Conservation (phyloP, 2,329 filamentous ascomycete genomes). For the Neonectria magnoliae region DNA sequence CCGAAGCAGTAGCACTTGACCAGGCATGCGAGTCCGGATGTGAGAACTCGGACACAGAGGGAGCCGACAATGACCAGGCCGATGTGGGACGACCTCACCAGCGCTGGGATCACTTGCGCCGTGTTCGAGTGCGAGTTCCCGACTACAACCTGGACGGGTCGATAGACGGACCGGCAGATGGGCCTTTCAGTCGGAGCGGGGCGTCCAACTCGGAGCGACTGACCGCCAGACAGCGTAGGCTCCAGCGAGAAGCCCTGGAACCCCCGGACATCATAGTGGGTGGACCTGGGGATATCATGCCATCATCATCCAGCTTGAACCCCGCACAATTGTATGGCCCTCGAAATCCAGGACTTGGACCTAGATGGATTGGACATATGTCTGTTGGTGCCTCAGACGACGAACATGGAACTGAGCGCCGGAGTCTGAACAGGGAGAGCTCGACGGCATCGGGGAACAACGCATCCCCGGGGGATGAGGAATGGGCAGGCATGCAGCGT, state of each 20-base stretch:
- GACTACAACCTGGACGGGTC: constrained; percentile 28
- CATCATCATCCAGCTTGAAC: constrained; percentile 16
- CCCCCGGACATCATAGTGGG: not conserved
- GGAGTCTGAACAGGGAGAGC: constrained; percentile 32
- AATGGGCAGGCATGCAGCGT: constrained; percentile 71
- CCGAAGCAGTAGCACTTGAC: constrained; percentile 50
- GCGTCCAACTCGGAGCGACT: constrained; percentile 23
- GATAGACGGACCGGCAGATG: not conserved
- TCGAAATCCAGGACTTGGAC: constrained; percentile 3
- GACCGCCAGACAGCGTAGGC: constrained; percentile 18
- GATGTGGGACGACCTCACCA: constrained; percentile 26
- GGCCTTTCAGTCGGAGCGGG: constrained; percentile 14
- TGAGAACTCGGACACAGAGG: constrained; percentile 66
- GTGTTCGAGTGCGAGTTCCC: constrained; percentile 32
- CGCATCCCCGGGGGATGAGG: constrained; percentile 48
- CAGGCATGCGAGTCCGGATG: constrained; percentile 62
- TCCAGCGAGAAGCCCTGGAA: not conserved
- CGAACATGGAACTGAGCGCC: constrained; percentile 34
- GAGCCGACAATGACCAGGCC: constrained; percentile 55
- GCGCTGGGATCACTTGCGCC: constrained; percentile 28
- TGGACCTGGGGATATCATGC: not conserved
- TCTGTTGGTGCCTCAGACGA: constrained; percentile 43
- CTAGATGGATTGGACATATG: constrained; percentile 41
- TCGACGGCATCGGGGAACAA: constrained; percentile 32
- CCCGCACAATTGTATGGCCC: constrained; percentile 10